Conservation (phyloP, 2,329 filamentous ascomycete species). For the Biscogniauxia marginata region DNA sequence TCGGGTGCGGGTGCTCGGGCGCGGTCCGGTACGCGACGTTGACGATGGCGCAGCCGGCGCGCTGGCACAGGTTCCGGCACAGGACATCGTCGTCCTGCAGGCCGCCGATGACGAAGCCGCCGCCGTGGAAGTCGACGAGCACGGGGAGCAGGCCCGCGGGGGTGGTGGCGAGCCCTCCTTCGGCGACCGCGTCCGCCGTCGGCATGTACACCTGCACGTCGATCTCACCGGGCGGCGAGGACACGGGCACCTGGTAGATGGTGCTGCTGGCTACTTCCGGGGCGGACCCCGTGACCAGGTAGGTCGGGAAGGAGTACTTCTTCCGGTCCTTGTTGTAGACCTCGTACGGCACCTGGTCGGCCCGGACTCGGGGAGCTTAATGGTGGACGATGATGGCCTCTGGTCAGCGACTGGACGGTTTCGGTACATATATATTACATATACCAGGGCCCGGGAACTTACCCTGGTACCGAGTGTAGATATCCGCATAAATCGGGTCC, state of each 20-base stretch:
- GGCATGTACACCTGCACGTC: constrained; percentile 46
- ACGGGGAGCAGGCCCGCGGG: constrained; percentile 42
- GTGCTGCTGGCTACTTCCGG: constrained; percentile 24
- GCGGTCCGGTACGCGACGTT: constrained; percentile 53
- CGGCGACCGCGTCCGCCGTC: constrained; percentile 26
- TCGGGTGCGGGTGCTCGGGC: constrained; percentile 49
- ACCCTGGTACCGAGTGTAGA: constrained; percentile 42
- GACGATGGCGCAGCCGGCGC: constrained; percentile 45
- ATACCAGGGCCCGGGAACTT: constrained; percentile 14
- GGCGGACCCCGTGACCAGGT: constrained; percentile 14
- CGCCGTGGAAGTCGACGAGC: constrained; percentile 49
- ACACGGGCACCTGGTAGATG: constrained; percentile 25
- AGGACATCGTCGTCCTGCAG: constrained; percentile 49
- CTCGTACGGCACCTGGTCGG: constrained; percentile 31
- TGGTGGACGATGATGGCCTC: constrained; percentile 42
- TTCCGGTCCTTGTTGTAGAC: constrained; percentile 24
- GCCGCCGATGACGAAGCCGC: constrained; percentile 50
- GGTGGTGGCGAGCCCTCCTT: constrained; percentile 14
- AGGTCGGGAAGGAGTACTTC: constrained; percentile 25
- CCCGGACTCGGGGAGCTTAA: constrained; percentile 22
- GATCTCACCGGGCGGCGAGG: constrained; percentile 26
- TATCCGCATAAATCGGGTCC: constrained; percentile 45
- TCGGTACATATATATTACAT: too few species aligned
- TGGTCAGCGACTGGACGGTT: constrained; percentile 11
- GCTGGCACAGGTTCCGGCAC: constrained; percentile 45